These are phyloP conservation scores for Baorangia bicolor DNA, from an alignment of 768 basidiomycete genomes.

Conservation along the genomic window DNA sequence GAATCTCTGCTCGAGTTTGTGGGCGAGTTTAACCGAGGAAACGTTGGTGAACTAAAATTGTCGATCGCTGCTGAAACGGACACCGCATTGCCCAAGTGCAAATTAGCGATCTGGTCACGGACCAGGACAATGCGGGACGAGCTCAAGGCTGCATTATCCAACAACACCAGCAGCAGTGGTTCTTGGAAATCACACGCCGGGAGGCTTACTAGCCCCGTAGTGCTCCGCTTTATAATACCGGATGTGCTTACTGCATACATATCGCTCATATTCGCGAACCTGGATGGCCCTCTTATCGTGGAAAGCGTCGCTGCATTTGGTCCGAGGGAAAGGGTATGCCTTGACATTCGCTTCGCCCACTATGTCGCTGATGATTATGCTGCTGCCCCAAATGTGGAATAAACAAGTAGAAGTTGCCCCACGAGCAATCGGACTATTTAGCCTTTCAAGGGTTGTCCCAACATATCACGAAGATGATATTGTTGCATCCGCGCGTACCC, in stretches of 20 bases:
- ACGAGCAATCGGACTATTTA: conserved; percentile 65
- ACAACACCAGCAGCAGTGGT: neutral
- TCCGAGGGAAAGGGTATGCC: conserved; percentile 62
- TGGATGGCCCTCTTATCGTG: conserved; percentile 43
- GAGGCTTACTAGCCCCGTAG: conserved; percentile 27
- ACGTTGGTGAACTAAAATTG: conserved; percentile 12
- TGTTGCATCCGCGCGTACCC: conserved; percentile 50
- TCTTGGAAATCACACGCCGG: conserved; percentile 4
- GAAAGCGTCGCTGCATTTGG: conserved; percentile 72
- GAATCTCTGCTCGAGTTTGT: conserved; percentile 54
- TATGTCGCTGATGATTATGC: neutral
- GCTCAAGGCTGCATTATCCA: neutral
- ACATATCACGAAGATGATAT: conserved; percentile 59
- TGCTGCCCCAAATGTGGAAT: neutral
- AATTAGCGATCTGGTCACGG: conserved; percentile 58
- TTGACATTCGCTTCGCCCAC: neutral
- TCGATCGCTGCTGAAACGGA: neutral
- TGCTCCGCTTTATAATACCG: conserved; percentile 58
- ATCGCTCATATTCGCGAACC: conserved; percentile 41
- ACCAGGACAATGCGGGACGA: conserved; percentile 18
- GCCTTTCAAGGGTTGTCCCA: conserved; percentile 69
- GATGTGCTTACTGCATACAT: conserved; percentile 71
- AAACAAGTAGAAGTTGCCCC: conserved; percentile 53
- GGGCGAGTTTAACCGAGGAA: conserved; percentile 50
- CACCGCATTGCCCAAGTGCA: conserved; percentile 24